Conservation (phyloP, 139 green algal species). For the Coccomyxa sp. region DNA sequence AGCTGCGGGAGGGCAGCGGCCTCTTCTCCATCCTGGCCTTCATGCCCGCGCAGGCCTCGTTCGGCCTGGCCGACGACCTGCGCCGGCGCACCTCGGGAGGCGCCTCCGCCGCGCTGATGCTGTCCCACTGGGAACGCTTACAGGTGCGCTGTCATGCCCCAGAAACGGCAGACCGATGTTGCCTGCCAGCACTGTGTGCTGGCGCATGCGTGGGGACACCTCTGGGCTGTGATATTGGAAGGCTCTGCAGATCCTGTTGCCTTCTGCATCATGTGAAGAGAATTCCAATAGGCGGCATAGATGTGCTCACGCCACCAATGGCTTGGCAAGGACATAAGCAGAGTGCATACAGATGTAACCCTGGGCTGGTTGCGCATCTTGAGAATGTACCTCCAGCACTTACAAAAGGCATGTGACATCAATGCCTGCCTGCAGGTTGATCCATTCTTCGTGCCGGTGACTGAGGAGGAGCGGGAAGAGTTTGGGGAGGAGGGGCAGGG, state of each 20-base stretch:
- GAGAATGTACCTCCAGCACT: too few relatives aligned
- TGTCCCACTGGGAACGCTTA: conserved; percentile 94
- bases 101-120: conserved; percentile 79
- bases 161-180: background rate
- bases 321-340: too few relatives aligned
- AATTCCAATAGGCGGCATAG: too few relatives aligned
- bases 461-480: conserved; percentile 97
- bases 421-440: conserved; percentile 62
- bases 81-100: conserved; percentile 73
- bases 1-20: conserved; percentile 93
- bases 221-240: too few relatives aligned
- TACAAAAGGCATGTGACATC: too few relatives aligned
- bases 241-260: too few relatives aligned
- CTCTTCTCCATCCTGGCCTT: conserved; percentile 81
- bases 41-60: conserved; percentile 87
- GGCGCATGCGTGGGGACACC: background rate
- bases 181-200: background rate
- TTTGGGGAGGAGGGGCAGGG: conserved; percentile 85
- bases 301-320: too few relatives aligned
- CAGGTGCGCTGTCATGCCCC: conserved; percentile 32
- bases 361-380: too few relatives aligned
- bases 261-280: too few relatives aligned
- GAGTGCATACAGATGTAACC: too few relatives aligned
- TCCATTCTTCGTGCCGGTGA: conserved; percentile 93
- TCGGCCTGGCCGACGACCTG: conserved; percentile 96